Percentiles rank a stretch among this genome's conserved stretches.
These are phyloP conservation scores for Puccinellia tenuiflora DNA, from an alignment of 176 grass and related monocot species.

Conservation along the genomic window DNA sequence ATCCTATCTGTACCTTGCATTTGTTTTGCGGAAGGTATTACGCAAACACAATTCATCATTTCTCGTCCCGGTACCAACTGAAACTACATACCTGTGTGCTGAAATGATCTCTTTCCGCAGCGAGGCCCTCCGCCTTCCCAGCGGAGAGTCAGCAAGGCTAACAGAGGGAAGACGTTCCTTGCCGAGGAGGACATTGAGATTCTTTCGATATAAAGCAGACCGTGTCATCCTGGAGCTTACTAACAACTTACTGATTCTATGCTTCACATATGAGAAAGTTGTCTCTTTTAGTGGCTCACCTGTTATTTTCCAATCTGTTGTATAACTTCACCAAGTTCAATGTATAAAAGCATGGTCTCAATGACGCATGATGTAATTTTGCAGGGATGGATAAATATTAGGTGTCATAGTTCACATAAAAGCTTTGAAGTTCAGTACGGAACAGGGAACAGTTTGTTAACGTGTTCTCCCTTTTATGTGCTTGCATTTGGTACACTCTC, in stretches of 20 bases:
- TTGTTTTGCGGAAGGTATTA: conserved; percentile 81
- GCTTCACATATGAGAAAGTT: conserved; percentile 19
- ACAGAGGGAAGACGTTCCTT: conserved; percentile 68
- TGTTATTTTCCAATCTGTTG: conserved; percentile 3
- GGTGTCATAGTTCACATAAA: not conserved
- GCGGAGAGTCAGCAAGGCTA: conserved; percentile 39
- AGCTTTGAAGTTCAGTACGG: not conserved
- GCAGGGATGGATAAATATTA: not conserved
- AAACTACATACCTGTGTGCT: conserved; percentile 1
- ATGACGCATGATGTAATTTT: not conserved
- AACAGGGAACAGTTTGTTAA: not conserved
- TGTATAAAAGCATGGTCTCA: not conserved
- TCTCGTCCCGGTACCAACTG: not conserved
- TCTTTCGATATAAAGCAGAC: conserved; percentile 32
- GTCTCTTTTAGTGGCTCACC: conserved; percentile 26
- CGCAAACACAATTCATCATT: not conserved
- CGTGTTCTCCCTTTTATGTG: not conserved
- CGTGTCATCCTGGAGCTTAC: conserved; percentile 25
- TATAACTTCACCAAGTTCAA: not conserved
- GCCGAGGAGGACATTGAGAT: conserved; percentile 70
- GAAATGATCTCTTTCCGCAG: conserved; percentile 32
- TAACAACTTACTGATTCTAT: conserved; percentile 35
- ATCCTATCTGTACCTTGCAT: conserved; percentile 87
- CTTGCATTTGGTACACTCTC: not conserved
- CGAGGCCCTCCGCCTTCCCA: conserved; percentile 41